Base-by-base conservation (phyloP, 139 green algal species). In the Ostreobium quekettii region DNA sequence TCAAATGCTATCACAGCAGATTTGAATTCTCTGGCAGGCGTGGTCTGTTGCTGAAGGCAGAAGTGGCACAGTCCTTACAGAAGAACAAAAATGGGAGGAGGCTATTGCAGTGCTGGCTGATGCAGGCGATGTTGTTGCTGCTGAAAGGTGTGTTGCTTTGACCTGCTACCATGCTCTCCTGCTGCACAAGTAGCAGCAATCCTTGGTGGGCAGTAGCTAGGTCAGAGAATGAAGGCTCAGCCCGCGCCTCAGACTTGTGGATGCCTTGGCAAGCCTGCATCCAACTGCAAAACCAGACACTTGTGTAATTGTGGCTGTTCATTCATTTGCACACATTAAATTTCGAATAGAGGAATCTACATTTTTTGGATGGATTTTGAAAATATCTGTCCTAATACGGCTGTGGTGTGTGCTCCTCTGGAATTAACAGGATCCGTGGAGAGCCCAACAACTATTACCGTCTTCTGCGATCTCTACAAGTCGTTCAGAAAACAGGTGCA, bases 371-470 rank as follows among this genome's bases (percentile, higher is more conserved):
- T n/a, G n/a, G n/a, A n/a, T n/a, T n/a, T n/a, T n/a, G n/a, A n/a
- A n/a, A n/a, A n/a, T 60, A 28, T 60, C 49, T 29, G 7, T 60
- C 6, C 49, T 60, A 26, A 8, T 60, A 36, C 26, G 26, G 7
- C 26, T 28, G 8, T 28, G 7, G n/a, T n/a, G n/a, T 46, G 28
- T 11, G 38, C 61, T 56, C 26, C n/a, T n/a, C n/a, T n/a, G n/a
- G n/a, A n/a, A n/a, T n/a, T n/a, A 6, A 36, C 71, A 89, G 86
- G 36, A 76, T 96, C 2, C 37, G 39, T 0, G 48, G 24, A 11
- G 90, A 92, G 74, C 64, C 64, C 19, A 96, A 97, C 81, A 96
- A 97, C 78, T 91, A 82, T 65, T 97, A 97, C 78, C 76, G 92
- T 5, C 75, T 97, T 76, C 67, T 77, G 62, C 64, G 92, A 2